Conservation (phyloP, 768 basidiomycete species). For the Amanita molliuscula region DNA sequence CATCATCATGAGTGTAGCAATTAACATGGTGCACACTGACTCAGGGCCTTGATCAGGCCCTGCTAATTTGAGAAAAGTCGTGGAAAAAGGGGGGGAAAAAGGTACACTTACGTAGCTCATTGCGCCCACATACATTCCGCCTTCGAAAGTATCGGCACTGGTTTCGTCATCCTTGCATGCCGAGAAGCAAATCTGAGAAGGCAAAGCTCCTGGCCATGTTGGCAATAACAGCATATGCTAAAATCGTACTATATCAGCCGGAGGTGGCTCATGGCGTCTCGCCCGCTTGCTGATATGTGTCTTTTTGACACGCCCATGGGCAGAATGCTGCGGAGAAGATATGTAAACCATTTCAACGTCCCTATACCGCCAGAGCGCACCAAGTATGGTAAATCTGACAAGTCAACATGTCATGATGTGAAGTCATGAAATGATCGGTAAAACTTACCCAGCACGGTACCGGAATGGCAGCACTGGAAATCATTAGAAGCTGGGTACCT, state of each 20-base stretch:
- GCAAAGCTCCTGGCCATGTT: not conserved
- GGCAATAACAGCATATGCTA: not conserved
- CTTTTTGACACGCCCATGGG: constrained; percentile 43
- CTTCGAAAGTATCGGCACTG: constrained; percentile 59
- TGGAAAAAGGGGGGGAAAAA: not conserved
- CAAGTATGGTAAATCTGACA: constrained; percentile 37
- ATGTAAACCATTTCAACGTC: not conserved
- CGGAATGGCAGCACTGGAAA: constrained; percentile 42
- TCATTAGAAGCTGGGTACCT: not conserved
- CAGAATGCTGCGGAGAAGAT: constrained; percentile 35
- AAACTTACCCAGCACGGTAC: constrained; percentile 35
- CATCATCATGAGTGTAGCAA: not conserved
- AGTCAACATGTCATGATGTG: not conserved
- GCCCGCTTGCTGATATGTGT: constrained; percentile 24
- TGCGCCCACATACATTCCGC: constrained; percentile 61
- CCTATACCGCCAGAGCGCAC: constrained; percentile 18
- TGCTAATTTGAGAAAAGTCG: constrained; percentile 15
- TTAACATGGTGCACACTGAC: constrained; percentile 16
- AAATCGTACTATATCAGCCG: constrained; percentile 59
- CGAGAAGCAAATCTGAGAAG: constrained; percentile 53
- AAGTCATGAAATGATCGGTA: constrained; percentile 7
- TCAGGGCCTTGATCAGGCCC: constrained; percentile 52
- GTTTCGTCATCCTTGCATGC: constrained; percentile 65
- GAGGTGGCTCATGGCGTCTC: constrained; percentile 35
- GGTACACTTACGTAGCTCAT: constrained; percentile 62